Evolutionary conservation across 345 rosid species (phyloP).

Genomic region (Psidium guajava): DNA sequence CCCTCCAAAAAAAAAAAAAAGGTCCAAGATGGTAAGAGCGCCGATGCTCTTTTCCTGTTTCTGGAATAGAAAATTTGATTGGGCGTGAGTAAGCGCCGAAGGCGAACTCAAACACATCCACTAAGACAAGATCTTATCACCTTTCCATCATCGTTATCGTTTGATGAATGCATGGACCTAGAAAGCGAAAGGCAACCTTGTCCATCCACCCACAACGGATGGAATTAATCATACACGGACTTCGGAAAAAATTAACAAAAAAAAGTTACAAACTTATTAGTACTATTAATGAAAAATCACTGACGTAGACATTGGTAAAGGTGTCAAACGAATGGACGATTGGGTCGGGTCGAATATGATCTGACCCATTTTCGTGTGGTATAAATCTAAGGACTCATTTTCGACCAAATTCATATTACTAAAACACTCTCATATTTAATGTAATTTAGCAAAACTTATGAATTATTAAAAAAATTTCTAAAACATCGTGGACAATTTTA

Average conservation of each 20-base stretch:
- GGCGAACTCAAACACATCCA: not conserved
- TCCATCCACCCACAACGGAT: not conserved
- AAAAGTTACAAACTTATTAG: too few relatives aligned
- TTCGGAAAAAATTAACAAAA: too few relatives aligned
- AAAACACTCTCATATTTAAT: too few relatives aligned
- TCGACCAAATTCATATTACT: too few relatives aligned
- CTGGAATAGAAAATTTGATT: not conserved
- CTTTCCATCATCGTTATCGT: not conserved
- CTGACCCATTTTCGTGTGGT: too few relatives aligned
- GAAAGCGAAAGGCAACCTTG: not conserved
- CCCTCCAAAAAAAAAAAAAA: not conserved
- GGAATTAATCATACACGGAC: not conserved
- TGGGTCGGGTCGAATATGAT: too few relatives aligned
- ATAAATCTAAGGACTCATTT: too few relatives aligned
- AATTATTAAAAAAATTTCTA: too few relatives aligned
- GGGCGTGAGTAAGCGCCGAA: not conserved
- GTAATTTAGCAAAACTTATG: too few relatives aligned
- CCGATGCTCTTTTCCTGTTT: not conserved
- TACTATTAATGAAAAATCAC: accelerated
- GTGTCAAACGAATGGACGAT: too few relatives aligned
- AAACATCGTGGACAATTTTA: too few relatives aligned
- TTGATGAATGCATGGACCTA: not conserved
- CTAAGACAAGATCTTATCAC: not conserved
- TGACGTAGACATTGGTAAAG: too few relatives aligned
- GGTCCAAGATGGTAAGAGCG: not conserved